These are phyloP conservation scores for Aspergillus luchuensis DNA, from an alignment of 2,329 filamentous ascomycete species.

Conservation along the genomic window DNA sequence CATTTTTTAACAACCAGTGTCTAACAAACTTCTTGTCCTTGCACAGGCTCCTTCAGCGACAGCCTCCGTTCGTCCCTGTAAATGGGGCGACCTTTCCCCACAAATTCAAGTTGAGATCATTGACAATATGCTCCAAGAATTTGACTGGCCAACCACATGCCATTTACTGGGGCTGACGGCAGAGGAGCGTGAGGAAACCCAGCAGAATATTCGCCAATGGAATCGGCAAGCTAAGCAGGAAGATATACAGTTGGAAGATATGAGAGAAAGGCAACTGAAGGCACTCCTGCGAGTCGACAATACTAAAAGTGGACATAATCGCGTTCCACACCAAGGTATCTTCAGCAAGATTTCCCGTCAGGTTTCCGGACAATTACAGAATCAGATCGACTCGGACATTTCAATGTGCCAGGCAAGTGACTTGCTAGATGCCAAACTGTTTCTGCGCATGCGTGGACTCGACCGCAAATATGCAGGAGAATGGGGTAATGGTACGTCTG, in stretches of 20 bases:
- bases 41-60: background rate
- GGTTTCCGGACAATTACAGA: slow-evolving; percentile 17
- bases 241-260: slow-evolving; percentile 30
- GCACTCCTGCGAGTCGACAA: slow-evolving; percentile 38
- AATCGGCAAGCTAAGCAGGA: slow-evolving; percentile 34
- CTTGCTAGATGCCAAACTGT: slow-evolving; percentile 34
- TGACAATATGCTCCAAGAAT: slow-evolving; percentile 31
- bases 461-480: slow-evolving; percentile 33
- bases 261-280: slow-evolving; percentile 38
- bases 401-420: slow-evolving; percentile 34
- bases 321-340: slow-evolving; percentile 31
- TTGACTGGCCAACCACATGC: slow-evolving; percentile 25
- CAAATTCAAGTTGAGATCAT: slow-evolving; percentile 40
- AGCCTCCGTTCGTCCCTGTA: slow-evolving; percentile 18
- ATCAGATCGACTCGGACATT: slow-evolving; percentile 23
- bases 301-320: slow-evolving; percentile 24
- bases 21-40: background rate
- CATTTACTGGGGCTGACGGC: slow-evolving; percentile 29
- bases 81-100: slow-evolving; percentile 37
- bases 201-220: slow-evolving; percentile 20
- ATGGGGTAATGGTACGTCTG: slow-evolving; percentile 35
- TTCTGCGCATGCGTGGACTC: slow-evolving; percentile 32
- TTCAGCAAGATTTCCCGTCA: slow-evolving; percentile 30
- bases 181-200: slow-evolving; percentile 26
- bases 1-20: background rate